These are phyloP conservation scores for Diophrys appendiculata DNA, from an alignment of 73 alveolate genomes.

Conservation along the genomic window DNA sequence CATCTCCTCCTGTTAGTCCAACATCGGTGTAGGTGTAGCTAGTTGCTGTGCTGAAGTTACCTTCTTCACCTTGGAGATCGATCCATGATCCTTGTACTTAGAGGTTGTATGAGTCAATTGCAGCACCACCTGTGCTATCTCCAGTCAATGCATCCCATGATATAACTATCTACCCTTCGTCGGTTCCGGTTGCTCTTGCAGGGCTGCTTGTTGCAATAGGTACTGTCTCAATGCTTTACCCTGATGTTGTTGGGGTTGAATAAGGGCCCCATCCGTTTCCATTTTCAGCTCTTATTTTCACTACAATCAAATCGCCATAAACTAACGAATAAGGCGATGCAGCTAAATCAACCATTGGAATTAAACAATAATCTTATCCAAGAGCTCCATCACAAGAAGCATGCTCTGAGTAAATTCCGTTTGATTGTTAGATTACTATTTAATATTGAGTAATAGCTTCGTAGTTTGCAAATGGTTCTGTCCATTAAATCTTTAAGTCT, in stretches of 20 bases:
- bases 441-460: slow-evolving; percentile 1
- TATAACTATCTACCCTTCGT: slow-evolving; percentile 31
- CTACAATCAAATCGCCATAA: not conserved
- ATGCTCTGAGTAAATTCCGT: not conserved
- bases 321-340: not conserved
- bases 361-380: too few relatives aligned
- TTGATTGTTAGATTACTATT: not conserved
- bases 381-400: too few relatives aligned
- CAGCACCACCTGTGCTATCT: slow-evolving; percentile 33
- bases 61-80: slow-evolving; percentile 2
- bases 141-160: slow-evolving; percentile 19
- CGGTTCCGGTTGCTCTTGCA: not conserved
- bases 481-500: not conserved
- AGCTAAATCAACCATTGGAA: slow-evolving; percentile 25
- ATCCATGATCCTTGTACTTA: not conserved
- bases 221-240: not conserved
- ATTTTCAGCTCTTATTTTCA: slow-evolving; percentile 22
- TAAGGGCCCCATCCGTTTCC: slow-evolving; percentile 42
- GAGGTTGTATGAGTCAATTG: slow-evolving; percentile 30
- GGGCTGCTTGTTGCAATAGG: too few relatives aligned
- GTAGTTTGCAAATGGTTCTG: slow-evolving; percentile 3
- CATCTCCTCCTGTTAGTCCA: slow-evolving; percentile 30
- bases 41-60: not conserved
- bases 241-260: slow-evolving; percentile 8
- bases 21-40: not conserved